phyloP scores from a whole-genome alignment of 78 protist species.

The Guillardia theta region DNA sequence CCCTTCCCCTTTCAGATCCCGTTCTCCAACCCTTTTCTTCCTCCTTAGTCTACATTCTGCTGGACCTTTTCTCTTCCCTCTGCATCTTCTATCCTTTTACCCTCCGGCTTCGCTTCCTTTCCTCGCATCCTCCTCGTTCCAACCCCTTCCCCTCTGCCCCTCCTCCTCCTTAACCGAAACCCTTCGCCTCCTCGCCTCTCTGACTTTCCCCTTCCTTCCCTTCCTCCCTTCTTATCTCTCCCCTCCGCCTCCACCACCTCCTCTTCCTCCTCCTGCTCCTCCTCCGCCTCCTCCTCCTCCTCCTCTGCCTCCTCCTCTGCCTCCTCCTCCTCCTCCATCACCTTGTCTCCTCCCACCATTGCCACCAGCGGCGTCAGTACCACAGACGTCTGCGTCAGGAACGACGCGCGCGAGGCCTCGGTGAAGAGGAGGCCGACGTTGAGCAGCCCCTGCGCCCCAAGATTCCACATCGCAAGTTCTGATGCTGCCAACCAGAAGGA shows the following conservation, averaged over 20 bases:
- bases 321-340: neutral
- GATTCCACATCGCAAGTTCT: neutral
- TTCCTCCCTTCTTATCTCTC: neutral
- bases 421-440: neutral
- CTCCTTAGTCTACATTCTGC: neutral
- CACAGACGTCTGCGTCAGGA: neutral
- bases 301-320: neutral
- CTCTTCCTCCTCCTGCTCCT: neutral
- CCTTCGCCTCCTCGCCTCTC: neutral
- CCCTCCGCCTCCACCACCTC: neutral
- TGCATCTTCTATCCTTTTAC: neutral
- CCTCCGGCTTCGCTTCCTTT: neutral
- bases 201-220: neutral
- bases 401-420: neutral
- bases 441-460: neutral
- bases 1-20: neutral
- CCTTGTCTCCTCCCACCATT: neutral
- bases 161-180: neutral
- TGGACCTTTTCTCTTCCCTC: neutral
- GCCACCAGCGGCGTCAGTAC: neutral
- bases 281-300: neutral
- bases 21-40: neutral
- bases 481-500: neutral
- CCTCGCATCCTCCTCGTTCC: neutral
- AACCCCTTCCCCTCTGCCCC: neutral